Conservation (phyloP, 768 basidiomycete genomes). For the Lactifluus volemus region DNA sequence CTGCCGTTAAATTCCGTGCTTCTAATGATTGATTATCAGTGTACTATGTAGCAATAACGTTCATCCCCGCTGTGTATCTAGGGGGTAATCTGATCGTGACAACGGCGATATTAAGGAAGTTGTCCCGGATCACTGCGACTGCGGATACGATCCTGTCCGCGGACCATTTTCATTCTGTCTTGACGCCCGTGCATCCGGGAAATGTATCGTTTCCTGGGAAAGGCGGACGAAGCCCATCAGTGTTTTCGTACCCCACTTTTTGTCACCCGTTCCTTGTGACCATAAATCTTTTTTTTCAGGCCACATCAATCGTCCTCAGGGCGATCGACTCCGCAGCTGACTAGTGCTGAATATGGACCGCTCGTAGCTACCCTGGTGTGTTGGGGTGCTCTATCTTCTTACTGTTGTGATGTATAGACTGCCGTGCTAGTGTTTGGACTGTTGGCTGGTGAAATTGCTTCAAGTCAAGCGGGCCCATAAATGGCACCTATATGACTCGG, state of each 20-base stretch:
- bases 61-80: not conserved
- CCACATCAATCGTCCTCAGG: conserved; percentile 70
- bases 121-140: not conserved
- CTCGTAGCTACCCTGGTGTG: conserved; percentile 62
- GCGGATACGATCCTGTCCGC: conserved; percentile 60
- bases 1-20: not conserved
- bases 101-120: conserved; percentile 39
- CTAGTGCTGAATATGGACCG: conserved; percentile 69
- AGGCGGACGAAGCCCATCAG: conserved; percentile 62
- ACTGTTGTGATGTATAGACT: conserved; percentile 59
- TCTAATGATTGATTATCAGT: conserved; percentile 32
- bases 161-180: conserved; percentile 65
- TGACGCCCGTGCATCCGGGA: conserved; percentile 45
- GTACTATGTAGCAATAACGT: conserved; percentile 73
- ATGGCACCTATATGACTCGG: conserved; percentile 71
- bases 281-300: conserved; percentile 25
- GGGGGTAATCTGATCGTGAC: not conserved
- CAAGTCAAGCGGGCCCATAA: conserved; percentile 57
- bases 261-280: not conserved
- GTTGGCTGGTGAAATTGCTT: conserved; percentile 45
- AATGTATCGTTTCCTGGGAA: conserved; percentile 53
- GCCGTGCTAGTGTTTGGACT: not conserved
- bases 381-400: conserved; percentile 56
- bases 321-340: conserved; percentile 61
- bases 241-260: conserved; percentile 43